Conservation (phyloP, 805 yeast genomes). For the Lipomyces sp. region DNA sequence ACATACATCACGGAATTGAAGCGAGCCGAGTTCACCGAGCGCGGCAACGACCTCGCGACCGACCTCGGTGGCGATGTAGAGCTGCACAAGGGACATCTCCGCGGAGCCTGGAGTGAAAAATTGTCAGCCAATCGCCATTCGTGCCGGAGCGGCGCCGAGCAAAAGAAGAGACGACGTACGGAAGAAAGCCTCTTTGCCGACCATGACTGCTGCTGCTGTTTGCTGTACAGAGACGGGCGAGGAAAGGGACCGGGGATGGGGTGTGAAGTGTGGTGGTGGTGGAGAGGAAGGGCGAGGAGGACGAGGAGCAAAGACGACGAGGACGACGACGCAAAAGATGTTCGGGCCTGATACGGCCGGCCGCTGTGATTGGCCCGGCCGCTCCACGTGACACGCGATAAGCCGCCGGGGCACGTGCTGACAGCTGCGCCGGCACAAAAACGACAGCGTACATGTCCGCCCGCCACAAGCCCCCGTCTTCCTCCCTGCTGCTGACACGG, state of each 20-base stretch:
- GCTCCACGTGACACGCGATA: conserved; percentile 3
- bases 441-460: not conserved
- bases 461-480: not conserved
- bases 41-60: conserved; percentile 82
- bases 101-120: conserved; percentile 60
- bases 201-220: conserved; percentile 4
- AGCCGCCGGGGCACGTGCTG: conserved; percentile 9
- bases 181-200: conserved; percentile 33
- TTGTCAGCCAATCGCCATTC: not conserved
- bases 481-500: not conserved
- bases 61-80: conserved; percentile 86
- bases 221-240: not conserved
- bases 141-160: not conserved
- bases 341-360: conserved; percentile 9
- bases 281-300: conserved; percentile 3
- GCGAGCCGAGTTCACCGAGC: conserved; percentile 78
- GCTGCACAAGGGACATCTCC: conserved; percentile 91
- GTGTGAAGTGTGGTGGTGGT: conserved; percentile 1
- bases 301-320: not conserved
- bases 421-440: not conserved
- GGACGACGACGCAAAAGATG: not conserved
- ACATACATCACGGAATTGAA: conserved; percentile 74
- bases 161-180: conserved; percentile 25
- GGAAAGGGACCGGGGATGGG: not conserved
- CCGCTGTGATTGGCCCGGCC: conserved; percentile 13